Percentiles rank a stretch among this genome's conserved stretches.
These are phyloP conservation scores for Rhododendron mucronatum DNA, from an alignment of 148 eudicot species.

Conservation along the genomic window DNA sequence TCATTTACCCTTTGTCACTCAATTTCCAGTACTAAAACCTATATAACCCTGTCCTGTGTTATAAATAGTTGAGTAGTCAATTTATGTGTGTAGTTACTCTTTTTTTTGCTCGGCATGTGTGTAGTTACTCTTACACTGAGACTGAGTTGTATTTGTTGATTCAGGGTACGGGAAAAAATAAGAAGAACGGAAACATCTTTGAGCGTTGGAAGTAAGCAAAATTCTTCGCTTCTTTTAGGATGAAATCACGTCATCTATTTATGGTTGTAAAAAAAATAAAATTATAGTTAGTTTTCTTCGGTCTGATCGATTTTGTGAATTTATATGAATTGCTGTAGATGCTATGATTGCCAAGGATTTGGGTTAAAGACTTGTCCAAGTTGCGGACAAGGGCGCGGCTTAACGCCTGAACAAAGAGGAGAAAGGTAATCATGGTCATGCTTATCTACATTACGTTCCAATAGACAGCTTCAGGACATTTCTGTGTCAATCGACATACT, in stretches of 20 bases:
- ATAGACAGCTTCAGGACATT: neutral
- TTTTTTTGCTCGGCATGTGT: too few species aligned
- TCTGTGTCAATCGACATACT: neutral
- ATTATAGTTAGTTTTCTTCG: neutral
- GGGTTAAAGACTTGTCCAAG: neutral
- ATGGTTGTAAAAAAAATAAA: neutral
- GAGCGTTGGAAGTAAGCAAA: constrained; percentile 92
- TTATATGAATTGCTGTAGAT: neutral
- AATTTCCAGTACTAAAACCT: neutral
- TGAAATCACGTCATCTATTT: neutral
- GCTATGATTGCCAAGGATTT: constrained; percentile 3
- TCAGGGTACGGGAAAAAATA: constrained; percentile 92
- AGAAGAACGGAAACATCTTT: constrained; percentile 92
- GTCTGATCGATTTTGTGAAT: neutral
- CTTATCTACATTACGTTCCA: neutral
- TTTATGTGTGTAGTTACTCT: neutral
- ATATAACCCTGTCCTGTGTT: neutral
- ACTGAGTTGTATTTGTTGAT: neutral
- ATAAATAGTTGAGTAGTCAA: neutral
- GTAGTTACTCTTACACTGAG: too few species aligned
- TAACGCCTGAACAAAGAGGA: neutral
- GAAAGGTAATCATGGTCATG: neutral
- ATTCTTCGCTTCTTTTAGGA: neutral
- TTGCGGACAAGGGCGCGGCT: neutral
- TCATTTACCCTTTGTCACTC: neutral